phyloP scores from a whole-genome alignment of 2,329 filamentous ascomycete species.

The Pseudogymnoascus sp. region DNA sequence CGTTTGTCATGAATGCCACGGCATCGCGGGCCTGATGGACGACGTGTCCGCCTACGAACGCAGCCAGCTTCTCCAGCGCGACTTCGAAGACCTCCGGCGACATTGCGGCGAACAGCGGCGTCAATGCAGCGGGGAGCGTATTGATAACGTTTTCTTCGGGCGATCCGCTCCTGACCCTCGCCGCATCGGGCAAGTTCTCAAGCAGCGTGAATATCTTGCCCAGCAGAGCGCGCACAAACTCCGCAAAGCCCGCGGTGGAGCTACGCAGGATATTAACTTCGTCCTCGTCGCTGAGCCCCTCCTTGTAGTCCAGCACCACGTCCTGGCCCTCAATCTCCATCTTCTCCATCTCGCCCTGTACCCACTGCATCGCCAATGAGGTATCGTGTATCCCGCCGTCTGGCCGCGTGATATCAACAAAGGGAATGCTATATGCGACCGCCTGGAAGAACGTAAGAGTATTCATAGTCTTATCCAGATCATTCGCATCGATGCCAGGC shows the following conservation, averaged over 20 bases:
- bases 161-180: slow-evolving; percentile 79
- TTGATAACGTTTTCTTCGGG: slow-evolving; percentile 98
- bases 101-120: slow-evolving; percentile 80
- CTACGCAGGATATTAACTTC: slow-evolving; percentile 86
- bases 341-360: slow-evolving; percentile 86
- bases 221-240: slow-evolving; percentile 85
- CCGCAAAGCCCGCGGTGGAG: slow-evolving; percentile 86
- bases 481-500: slow-evolving; percentile 95
- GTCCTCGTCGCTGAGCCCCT: slow-evolving; percentile 75
- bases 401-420: slow-evolving; percentile 71
- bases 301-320: slow-evolving; percentile 77
- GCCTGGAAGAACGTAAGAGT: slow-evolving; percentile 93
- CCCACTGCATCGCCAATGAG: slow-evolving; percentile 81
- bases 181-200: slow-evolving; percentile 89
- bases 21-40: slow-evolving; percentile 95
- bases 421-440: slow-evolving; percentile 92
- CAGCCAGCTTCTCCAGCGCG: slow-evolving; percentile 82
- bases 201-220: slow-evolving; percentile 92
- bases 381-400: slow-evolving; percentile 64
- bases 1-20: slow-evolving; percentile 97
- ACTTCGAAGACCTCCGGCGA: slow-evolving; percentile 92
- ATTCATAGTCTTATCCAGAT: slow-evolving; percentile 92
- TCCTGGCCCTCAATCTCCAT: slow-evolving; percentile 85
- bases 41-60: slow-evolving; percentile 88
- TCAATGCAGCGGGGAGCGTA: slow-evolving; percentile 83